Conservation (phyloP, 768 basidiomycete species). For the Royoungia palumana region DNA sequence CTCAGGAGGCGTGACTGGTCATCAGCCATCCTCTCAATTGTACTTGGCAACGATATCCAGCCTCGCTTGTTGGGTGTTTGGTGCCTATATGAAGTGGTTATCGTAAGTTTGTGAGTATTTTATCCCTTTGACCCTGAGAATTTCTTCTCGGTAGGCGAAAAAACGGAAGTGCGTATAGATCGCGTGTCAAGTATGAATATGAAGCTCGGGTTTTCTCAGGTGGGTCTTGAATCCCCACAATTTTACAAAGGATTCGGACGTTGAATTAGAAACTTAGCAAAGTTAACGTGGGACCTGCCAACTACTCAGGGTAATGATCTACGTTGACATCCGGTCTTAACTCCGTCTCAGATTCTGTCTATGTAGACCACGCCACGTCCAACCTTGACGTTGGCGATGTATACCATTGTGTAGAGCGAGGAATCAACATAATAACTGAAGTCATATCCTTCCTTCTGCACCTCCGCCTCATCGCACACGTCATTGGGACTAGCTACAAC, state of each 20-base stretch:
- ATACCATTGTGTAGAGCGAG: slow-evolving; percentile 9
- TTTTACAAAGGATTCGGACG: background rate
- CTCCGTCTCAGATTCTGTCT: background rate
- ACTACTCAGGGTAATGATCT: slow-evolving; percentile 19
- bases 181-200: slow-evolving; percentile 20
- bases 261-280: slow-evolving; percentile 6
- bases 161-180: slow-evolving; percentile 3
- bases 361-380: slow-evolving; percentile 8
- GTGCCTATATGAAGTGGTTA: slow-evolving; percentile 11
- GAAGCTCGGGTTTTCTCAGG: slow-evolving; percentile 21
- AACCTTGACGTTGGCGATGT: background rate
- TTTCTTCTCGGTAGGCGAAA: slow-evolving; percentile 1
- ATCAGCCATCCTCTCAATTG: slow-evolving; percentile 1
- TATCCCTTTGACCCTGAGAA: too few species aligned
- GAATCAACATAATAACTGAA: slow-evolving; percentile 6
- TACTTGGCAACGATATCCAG: slow-evolving; percentile 10
- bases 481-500: slow-evolving; percentile 14
- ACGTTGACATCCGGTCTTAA: background rate
- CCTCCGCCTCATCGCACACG: slow-evolving; percentile 15
- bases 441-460: slow-evolving; percentile 22
- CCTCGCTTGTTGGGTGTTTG: slow-evolving; percentile 17
- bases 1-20: background rate
- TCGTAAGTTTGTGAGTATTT: slow-evolving; percentile 18
- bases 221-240: background rate
- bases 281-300: slow-evolving; percentile 18